Evolutionary conservation across 441 rosid genomes (phyloP).

Genomic region (Sinapis alba): DNA sequence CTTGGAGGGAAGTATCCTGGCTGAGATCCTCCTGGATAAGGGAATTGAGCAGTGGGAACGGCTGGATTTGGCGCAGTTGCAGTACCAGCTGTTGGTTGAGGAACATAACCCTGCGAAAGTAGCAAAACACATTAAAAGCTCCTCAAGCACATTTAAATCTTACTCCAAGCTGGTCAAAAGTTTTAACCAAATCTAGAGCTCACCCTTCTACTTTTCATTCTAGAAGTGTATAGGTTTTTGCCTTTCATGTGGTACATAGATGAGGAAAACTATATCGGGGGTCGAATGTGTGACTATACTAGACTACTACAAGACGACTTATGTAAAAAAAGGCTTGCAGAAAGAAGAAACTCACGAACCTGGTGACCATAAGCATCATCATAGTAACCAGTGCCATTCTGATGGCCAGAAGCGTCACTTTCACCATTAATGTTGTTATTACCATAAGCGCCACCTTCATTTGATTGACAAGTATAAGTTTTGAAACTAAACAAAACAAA

Average conservation of each 20-base stretch:
- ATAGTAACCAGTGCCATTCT: conserved; percentile 51
- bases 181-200: background rate
- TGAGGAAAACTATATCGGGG: background rate
- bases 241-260: background rate
- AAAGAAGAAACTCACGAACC: conserved; percentile 47
- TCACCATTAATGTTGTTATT: conserved; percentile 36
- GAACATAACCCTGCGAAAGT: conserved; percentile 50
- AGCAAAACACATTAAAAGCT: background rate
- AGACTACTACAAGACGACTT: background rate
- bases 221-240: background rate
- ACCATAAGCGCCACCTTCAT: conserved; percentile 62
- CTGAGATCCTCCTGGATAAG: conserved; percentile 55
- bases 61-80: conserved; percentile 44
- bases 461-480: conserved; percentile 30
- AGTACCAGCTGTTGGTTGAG: conserved; percentile 40
- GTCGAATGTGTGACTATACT: background rate
- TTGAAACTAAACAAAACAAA: background rate
- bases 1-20: conserved; percentile 54
- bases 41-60: conserved; percentile 35
- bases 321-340: background rate
- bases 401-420: conserved; percentile 47
- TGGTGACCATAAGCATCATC: conserved; percentile 59
- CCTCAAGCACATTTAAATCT: background rate
- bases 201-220: background rate
- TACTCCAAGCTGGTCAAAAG: background rate